Base-by-base conservation (phyloP, 805 yeast species). In the Scheffersomyces coipomensis region DNA sequence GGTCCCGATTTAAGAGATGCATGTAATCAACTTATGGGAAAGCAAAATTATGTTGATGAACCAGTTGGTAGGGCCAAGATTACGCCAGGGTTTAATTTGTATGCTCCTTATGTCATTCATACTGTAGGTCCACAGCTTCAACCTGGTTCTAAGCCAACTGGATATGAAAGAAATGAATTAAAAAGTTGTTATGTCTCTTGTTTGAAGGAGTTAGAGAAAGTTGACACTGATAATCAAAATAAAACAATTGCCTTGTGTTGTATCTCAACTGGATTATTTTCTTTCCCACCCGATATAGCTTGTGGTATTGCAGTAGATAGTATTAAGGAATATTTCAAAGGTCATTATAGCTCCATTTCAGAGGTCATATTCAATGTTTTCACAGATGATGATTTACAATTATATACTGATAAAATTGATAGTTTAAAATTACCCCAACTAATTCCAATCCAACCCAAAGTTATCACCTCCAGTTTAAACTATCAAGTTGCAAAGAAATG, bases 291-390 rank as follows among this genome's bases (percentile, higher is more conserved):
- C 5, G 29, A 33, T 9, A 5, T 26, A 8, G 40, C 40, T 12
- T 15, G 33, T 22, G 29, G 26, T 11, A 37, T 37, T n/a, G 40
- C 40, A 7, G 29, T 33, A 9, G 24, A 19, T 19, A 22, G 33
- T 12, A 19, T 33, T 4, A 23, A 5, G 6, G 23, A 19, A 19
- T 37, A 37, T 17, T 19, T 37, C 10, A 21, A 18, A 2, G 9
- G 10, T 11, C 36, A 26, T 8, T 2, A 19, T 2, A 30, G 26
- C 11, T 13, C 36, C 2, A 37, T 37, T 9, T 31, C 33, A 12
- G 36, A 37, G 9, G 29, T 37, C 5, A 24, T 37, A 22, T 37
- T 37, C 18, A 37, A 37, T 37, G 40, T 37, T 5, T 37, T 32
- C 15, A 25, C 29, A 11, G 36, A 37, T 5, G 23, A 37, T 5